These are phyloP conservation scores for Pichia sp. DNA, from an alignment of 1,139 yeast species.

Conservation along the genomic window DNA sequence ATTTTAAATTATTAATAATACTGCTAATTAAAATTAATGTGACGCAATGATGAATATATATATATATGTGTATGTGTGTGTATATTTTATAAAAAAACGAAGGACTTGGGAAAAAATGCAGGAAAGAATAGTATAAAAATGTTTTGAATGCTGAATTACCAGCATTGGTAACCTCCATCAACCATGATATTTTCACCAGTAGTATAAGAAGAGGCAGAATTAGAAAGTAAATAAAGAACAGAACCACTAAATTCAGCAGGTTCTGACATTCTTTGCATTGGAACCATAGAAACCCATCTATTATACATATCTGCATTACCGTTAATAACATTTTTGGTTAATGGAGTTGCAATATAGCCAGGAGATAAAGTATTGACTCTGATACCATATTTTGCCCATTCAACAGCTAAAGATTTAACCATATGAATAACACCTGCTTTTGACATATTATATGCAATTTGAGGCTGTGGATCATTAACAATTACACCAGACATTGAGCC, in stretches of 20 bases:
- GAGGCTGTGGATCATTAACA: conserved; percentile 79
- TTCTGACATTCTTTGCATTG: conserved; percentile 74
- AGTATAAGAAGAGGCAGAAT: conserved; percentile 68
- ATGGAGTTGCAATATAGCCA: conserved; percentile 69
- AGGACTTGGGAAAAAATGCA: too few species aligned
- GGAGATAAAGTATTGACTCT: conserved; percentile 79
- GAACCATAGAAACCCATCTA: conserved; percentile 61
- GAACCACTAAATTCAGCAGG: conserved; percentile 81
- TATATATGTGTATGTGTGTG: too few species aligned
- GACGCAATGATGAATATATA: too few species aligned
- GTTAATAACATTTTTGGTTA: conserved; percentile 51
- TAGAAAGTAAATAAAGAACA: conserved; percentile 69
- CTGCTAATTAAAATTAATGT: too few species aligned
- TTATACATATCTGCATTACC: conserved; percentile 45
- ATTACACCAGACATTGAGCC: conserved; percentile 86
- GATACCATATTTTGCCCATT: conserved; percentile 75
- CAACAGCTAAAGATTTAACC: conserved; percentile 71
- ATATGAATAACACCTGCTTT: conserved; percentile 82
- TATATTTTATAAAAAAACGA: too few species aligned
- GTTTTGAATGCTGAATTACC: conserved; percentile 31
- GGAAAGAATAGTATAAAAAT: background rate
- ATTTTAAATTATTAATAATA: too few species aligned
- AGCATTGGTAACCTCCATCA: conserved; percentile 77
- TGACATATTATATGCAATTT: conserved; percentile 79
- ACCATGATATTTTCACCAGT: conserved; percentile 80